Base-by-base conservation (phyloP, 768 basidiomycete species). In the Mrakia blollopis region DNA sequence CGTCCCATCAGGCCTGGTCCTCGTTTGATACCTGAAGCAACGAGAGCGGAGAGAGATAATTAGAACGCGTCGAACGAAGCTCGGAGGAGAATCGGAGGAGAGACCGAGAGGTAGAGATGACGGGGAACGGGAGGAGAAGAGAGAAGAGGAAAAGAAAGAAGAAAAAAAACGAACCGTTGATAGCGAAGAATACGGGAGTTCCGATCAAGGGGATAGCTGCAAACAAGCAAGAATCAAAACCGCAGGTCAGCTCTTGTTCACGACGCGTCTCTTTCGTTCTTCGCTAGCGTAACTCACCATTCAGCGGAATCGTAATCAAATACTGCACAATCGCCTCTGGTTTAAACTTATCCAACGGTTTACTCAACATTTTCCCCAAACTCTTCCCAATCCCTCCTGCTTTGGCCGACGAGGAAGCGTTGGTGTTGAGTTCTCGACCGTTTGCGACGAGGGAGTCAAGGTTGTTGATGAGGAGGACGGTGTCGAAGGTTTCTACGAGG, bases 151-250 rank as follows among this genome's bases (percentile, higher is more conserved):
- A 8, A 23, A 35, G 54, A n/a, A 57, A 28, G 11, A 11, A 16
- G 39, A 8, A 37, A 28, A n/a, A 35, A 32, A 7, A 57, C 57
- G 57, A 44, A 39, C 76, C 76, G 57, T 77, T 77, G 71, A 73
- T 44, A 13, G 44, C 37, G 50, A 73, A 77, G 65, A 77, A 77
- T 63, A 77, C 47, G 71, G 62, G 47, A 0, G 76, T 77, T 28
- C 76, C 76, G 54, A 73, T 60, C n/a, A 77, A 10, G 30, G 76
- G 76, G 50, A 77, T 77, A 32, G 76, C 76, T 77, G 44, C n/a
- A 23, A 39, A 1, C 25, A 3, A 14, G 9, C 16, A 50, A 50
- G 3, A 50, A 21, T 3, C 41, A 50, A 23, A 4, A 57, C 23
- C n/a, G 37, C n/a, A 68, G 9, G 28, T 67, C 41, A 14, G 52